Percentiles rank a stretch among this genome's conserved stretches.
phyloP scores from a whole-genome alignment of 495 filamentous ascomycete genomes.

The Penicillium odoratum region DNA sequence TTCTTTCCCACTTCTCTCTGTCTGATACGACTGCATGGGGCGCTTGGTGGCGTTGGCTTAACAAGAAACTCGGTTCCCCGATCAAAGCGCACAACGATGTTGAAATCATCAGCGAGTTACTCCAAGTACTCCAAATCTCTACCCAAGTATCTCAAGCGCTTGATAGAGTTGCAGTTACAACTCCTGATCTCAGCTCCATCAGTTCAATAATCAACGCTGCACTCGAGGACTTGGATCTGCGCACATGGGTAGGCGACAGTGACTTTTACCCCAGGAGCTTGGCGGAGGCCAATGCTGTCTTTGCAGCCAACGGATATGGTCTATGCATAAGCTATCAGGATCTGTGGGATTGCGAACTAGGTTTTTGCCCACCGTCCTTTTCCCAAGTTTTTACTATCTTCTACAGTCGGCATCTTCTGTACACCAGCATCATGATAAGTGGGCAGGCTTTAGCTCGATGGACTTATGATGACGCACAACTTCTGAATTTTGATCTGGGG shows the following conservation, averaged over 20 bases:
- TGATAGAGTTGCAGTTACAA: conserved; percentile 18
- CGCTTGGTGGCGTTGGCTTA: conserved; percentile 13
- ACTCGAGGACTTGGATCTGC: conserved; percentile 8
- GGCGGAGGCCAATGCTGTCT: conserved; percentile 16
- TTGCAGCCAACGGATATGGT: conserved; percentile 11
- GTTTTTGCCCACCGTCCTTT: conserved; percentile 3
- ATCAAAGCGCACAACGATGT: conserved; percentile 6
- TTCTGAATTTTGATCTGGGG: conserved; percentile 12
- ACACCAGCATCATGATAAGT: conserved; percentile 10
- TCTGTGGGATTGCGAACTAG: conserved; percentile 12
- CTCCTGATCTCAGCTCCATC: conserved; percentile 11
- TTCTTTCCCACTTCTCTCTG: background rate
- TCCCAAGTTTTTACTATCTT: conserved; percentile 6
- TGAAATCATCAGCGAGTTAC: conserved; percentile 17
- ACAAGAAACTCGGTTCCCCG: conserved; percentile 10
- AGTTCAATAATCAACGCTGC: conserved; percentile 14
- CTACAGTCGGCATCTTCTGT: conserved; percentile 13
- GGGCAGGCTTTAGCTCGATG: conserved; percentile 8
- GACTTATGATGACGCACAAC: conserved; percentile 1
- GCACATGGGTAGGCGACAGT: conserved; percentile 16
- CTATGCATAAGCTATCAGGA: conserved; percentile 14
- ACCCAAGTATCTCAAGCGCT: conserved; percentile 15
- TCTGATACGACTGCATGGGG: conserved; percentile 9
- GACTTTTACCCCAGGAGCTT: conserved; percentile 8
- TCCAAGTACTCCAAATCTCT: conserved; percentile 9